Percentiles rank a stretch among this genome's conserved stretches.
These are phyloP conservation scores for Suillus brevipes DNA, from an alignment of 768 basidiomycete species.

Conservation along the genomic window DNA sequence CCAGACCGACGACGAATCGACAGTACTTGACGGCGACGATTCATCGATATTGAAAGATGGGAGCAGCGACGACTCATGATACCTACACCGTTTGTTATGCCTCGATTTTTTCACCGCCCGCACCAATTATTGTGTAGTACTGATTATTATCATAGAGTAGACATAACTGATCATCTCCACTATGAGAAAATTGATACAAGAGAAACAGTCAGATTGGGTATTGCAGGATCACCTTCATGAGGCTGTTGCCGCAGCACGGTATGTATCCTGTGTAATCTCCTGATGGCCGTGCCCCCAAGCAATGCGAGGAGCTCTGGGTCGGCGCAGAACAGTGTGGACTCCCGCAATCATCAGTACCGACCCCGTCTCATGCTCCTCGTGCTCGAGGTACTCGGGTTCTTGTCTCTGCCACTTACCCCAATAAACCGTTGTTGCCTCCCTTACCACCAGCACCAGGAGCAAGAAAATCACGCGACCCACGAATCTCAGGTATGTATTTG, in stretches of 20 bases:
- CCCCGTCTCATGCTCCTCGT: slow-evolving; percentile 33
- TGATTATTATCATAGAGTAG: slow-evolving; percentile 2
- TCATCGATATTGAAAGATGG: neutral
- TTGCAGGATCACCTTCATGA: slow-evolving; percentile 19
- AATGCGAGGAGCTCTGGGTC: slow-evolving; percentile 14
- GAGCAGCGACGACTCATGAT: neutral
- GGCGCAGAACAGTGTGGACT: slow-evolving; percentile 38
- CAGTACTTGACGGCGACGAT: slow-evolving; percentile 8
- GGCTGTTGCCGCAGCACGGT: slow-evolving; percentile 39
- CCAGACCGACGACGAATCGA: slow-evolving; percentile 1
- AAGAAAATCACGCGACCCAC: slow-evolving; percentile 23
- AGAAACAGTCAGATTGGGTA: slow-evolving; percentile 11
- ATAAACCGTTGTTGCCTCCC: slow-evolving; percentile 31
- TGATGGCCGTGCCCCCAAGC: slow-evolving; percentile 33
- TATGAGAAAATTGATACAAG: slow-evolving; percentile 2
- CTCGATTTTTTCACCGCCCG: neutral
- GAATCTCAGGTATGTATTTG: slow-evolving; percentile 22
- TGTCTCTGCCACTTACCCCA: slow-evolving; percentile 31
- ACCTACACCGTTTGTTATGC: neutral
- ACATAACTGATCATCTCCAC: neutral
- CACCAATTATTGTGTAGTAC: neutral
- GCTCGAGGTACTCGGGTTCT: slow-evolving; percentile 40
- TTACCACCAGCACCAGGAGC: slow-evolving; percentile 16
- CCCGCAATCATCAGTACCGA: slow-evolving; percentile 39
- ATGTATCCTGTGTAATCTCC: slow-evolving; percentile 44